Percentiles rank a stretch among this genome's conserved stretches.
Evolutionary conservation across 495 filamentous ascomycete species (phyloP).

Genomic region (Darksidea phi): DNA sequence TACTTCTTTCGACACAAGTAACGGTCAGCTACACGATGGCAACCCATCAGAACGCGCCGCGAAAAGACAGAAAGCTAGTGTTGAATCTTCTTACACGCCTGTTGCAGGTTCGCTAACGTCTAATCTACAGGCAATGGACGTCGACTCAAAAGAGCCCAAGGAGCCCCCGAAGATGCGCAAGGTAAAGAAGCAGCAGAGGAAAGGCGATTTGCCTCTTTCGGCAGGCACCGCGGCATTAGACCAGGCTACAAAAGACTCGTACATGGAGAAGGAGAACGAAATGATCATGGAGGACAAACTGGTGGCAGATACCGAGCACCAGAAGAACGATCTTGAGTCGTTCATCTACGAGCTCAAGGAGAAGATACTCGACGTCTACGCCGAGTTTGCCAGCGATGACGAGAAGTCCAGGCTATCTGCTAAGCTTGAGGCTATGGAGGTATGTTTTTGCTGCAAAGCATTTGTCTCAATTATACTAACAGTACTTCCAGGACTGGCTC

Average conservation of each 20-base stretch:
- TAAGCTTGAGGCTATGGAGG: constrained; percentile 81
- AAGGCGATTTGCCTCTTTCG: constrained; percentile 90
- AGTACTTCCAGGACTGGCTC: constrained; percentile 76
- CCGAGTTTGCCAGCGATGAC: constrained; percentile 83
- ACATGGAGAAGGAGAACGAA: constrained; percentile 74
- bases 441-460: no score
- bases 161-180: constrained; percentile 92
- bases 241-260: constrained; percentile 58
- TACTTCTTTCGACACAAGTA: constrained; percentile 7
- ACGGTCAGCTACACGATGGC: constrained; percentile 5
- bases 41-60: constrained; percentile 10
- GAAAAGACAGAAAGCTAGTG: constrained; percentile 33
- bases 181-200: constrained; percentile 99
- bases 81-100: constrained; percentile 5
- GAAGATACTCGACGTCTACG: constrained; percentile 88
- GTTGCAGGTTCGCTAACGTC: constrained; percentile 16
- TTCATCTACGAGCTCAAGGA: constrained; percentile 94
- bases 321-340: constrained; percentile 98
- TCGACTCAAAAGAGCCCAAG: constrained; percentile 59
- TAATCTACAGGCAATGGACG: constrained; percentile 80
- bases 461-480: no score
- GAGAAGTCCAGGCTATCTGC: constrained; percentile 82
- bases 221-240: constrained; percentile 80
- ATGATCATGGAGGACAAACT: constrained; percentile 99
- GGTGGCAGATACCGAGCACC: constrained; percentile 96